phyloP scores from a whole-genome alignment of 2,329 filamentous ascomycete species.

The Exophiala spinifera region DNA sequence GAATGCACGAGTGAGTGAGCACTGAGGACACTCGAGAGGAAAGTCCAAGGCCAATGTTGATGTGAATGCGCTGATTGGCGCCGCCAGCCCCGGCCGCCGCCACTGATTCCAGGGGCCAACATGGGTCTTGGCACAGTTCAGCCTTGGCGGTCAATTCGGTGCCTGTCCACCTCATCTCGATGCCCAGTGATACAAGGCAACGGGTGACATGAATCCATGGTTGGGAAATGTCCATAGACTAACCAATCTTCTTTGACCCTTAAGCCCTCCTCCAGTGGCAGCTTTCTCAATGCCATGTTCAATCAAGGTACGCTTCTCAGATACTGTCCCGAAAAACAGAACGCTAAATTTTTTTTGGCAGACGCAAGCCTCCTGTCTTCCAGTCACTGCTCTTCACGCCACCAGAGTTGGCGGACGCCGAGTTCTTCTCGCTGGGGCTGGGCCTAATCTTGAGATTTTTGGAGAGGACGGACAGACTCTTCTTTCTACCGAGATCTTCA shows the following conservation, averaged over 20 bases:
- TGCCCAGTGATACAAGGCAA: too few species aligned
- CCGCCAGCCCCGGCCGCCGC: too few species aligned
- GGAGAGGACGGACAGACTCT: conserved; percentile 39
- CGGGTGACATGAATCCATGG: neutral
- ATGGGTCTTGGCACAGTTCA: neutral
- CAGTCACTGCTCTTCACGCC: conserved; percentile 41
- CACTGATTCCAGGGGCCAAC: neutral
- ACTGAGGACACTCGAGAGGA: too few species aligned
- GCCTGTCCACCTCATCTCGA: too few species aligned
- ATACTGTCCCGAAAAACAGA: neutral
- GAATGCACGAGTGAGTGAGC: too few species aligned
- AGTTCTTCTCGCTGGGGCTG: conserved; percentile 41
- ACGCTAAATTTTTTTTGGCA: neutral
- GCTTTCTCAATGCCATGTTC: conserved; percentile 7
- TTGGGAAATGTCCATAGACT: neutral
- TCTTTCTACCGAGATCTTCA: conserved; percentile 28
- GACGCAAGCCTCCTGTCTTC: conserved; percentile 34
- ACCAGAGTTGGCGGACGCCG: conserved; percentile 30
- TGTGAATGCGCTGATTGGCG: too few species aligned
- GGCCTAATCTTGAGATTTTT: conserved; percentile 35
- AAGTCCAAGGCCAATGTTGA: too few species aligned
- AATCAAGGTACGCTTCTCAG: neutral
- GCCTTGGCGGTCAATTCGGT: neutral
- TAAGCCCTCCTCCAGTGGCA: neutral
- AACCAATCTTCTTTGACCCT: neutral